Base-by-base conservation (phyloP, 2,329 filamentous ascomycete genomes). In the Diplodia mutila region DNA sequence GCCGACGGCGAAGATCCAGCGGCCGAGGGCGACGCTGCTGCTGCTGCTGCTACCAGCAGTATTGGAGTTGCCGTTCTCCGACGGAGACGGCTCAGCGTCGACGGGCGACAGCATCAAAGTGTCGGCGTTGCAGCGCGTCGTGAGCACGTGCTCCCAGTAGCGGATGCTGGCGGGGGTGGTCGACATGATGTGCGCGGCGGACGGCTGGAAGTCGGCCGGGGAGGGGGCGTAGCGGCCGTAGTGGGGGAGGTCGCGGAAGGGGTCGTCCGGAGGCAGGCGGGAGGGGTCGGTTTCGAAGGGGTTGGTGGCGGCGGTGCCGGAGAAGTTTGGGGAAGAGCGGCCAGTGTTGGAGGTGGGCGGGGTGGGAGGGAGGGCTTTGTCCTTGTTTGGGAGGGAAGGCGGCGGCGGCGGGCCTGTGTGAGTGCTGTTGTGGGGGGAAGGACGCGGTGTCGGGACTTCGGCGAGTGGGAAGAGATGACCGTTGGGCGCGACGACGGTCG, bases 1-100 rank as follows among this genome's bases (percentile, higher is more conserved):
- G 21, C 69, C 69, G 12, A 69, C 49, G n/a, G 69, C 69, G 54
- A 69, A 69, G 25, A 70, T 61, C 53, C 68, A 69, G 23, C 69
- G 69, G 6, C 64, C 64, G 11, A 66, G 46, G 42, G 59, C 59
- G 2, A 27, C 48, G n/a, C n/a, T n/a, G n/a, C n/a, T n/a, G n/a
- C n/a, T n/a, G n/a, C n/a, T n/a, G n/a, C n/a, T n/a, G n/a, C n/a
- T n/a, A n/a, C n/a, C n/a, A n/a, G n/a, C n/a, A n/a, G n/a, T n/a
- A n/a, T n/a, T n/a, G n/a, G n/a, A n/a, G n/a, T n/a, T n/a, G n/a
- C n/a, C n/a, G n/a, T n/a, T n/a, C n/a, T n/a, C 64, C 64, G 11
- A 66, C 27, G 42, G 59, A 46, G 2, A 27, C 48, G 29, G 29
- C 29, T 32, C 29, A 6, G 61, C 55, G 42, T 66, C 53, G 14